Percentiles rank a stretch among this genome's conserved stretches.
Evolutionary conservation across 192 early-diverging fungal genomes (phyloP).

Genomic region (Coemansia sp.): DNA sequence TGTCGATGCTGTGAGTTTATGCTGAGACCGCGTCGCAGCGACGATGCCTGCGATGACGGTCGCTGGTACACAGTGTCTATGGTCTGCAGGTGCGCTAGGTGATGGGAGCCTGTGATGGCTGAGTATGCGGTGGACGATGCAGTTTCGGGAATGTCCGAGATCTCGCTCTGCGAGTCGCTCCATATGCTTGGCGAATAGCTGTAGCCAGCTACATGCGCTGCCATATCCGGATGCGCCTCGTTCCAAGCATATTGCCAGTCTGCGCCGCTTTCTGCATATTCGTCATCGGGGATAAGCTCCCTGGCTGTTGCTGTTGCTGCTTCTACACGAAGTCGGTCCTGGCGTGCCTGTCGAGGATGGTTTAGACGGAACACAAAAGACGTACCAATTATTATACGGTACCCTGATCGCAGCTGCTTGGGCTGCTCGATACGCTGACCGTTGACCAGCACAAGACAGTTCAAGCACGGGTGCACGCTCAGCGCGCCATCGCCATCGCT

Average conservation of each 20-base stretch:
- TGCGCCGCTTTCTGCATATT: conserved; percentile 44
- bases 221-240: conserved; percentile 64
- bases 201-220: background rate
- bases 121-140: conserved; percentile 7
- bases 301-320: conserved; percentile 25
- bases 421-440: conserved; percentile 66
- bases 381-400: conserved; percentile 77
- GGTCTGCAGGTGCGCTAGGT: conserved; percentile 15
- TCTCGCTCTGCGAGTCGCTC: conserved; percentile 44
- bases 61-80: background rate
- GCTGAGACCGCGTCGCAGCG: conserved; percentile 23
- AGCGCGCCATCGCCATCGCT: conserved; percentile 2
- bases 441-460: conserved; percentile 75
- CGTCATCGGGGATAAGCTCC: conserved; percentile 3
- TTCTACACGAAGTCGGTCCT: conserved; percentile 19
- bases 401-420: conserved; percentile 66
- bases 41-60: conserved; percentile 18
- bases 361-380: conserved; percentile 85
- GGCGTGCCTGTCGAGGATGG: conserved; percentile 76
- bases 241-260: conserved; percentile 80
- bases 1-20: conserved; percentile 6
- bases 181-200: conserved; percentile 28
- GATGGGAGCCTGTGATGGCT: conserved; percentile 4
- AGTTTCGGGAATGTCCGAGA: conserved; percentile 11
- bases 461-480: conserved; percentile 43